phyloP scores from a whole-genome alignment of 2,329 filamentous ascomycete species.

The Aureobasidium sp. region DNA sequence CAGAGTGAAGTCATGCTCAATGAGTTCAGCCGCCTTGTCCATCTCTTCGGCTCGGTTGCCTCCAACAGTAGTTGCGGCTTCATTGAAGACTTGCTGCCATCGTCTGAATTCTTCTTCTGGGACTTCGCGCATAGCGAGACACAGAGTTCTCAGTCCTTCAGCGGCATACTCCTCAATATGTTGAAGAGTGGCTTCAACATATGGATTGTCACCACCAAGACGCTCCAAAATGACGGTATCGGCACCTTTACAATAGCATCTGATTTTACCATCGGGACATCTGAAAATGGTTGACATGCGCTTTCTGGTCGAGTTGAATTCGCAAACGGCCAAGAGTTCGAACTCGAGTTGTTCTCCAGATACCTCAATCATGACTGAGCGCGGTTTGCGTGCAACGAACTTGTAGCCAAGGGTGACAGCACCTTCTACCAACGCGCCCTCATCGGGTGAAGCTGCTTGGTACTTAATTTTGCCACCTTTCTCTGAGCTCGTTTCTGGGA shows the following conservation, averaged over 20 bases:
- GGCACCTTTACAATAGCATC: constrained; percentile 91
- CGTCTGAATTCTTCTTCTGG: constrained; percentile 82
- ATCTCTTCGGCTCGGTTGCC: constrained; percentile 91
- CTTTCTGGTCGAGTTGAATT: constrained; percentile 97
- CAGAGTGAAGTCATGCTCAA: constrained; percentile 85
- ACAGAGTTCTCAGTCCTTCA: constrained; percentile 89
- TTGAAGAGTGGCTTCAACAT: constrained; percentile 80
- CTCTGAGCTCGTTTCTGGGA: constrained; percentile 78
- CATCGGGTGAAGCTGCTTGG: constrained; percentile 93
- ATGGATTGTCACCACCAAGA: constrained; percentile 67
- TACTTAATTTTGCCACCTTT: constrained; percentile 84
- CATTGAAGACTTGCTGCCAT: constrained; percentile 82
- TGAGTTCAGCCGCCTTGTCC: constrained; percentile 93
- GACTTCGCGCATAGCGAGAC: constrained; percentile 88
- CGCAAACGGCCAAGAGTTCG: constrained; percentile 90
- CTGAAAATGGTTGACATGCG: constrained; percentile 97
- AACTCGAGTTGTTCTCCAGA: constrained; percentile 70
- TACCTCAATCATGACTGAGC: constrained; percentile 75
- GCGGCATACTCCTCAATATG: constrained; percentile 99
- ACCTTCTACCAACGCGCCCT: constrained; percentile 92
- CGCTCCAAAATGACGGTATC: constrained; percentile 97
- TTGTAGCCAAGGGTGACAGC: constrained; percentile 79
- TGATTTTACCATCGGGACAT: constrained; percentile 89
- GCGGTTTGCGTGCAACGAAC: constrained; percentile 85
- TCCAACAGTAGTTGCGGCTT: constrained; percentile 79